These are phyloP conservation scores for Starmerella potacharoeniae DNA, from an alignment of 805 yeast genomes.

Conservation along the genomic window DNA sequence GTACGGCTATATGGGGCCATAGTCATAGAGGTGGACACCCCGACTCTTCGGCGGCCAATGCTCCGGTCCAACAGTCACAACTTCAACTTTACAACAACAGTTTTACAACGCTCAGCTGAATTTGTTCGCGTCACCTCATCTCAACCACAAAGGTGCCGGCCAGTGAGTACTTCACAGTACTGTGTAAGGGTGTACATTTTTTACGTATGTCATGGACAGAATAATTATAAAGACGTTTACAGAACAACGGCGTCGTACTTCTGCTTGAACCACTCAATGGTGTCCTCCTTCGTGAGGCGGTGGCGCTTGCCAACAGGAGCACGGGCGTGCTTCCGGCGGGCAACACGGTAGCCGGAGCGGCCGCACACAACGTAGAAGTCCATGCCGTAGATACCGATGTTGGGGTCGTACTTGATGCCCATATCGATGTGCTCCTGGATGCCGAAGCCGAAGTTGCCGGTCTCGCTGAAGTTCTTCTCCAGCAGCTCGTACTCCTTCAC, in stretches of 20 bases:
- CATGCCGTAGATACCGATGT: constrained; percentile 98
- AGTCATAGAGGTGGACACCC: no score
- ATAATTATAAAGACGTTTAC: constrained; percentile 17
- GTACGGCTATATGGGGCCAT: no score
- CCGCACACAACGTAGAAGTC: constrained; percentile 99
- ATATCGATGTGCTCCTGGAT: constrained; percentile 98
- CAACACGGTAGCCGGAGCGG: constrained; percentile 97
- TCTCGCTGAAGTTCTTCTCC: constrained; percentile 88
- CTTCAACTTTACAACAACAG: no score
- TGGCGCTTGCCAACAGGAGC: constrained; percentile 84
- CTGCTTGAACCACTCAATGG: constrained; percentile 98
- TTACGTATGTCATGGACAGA: constrained; percentile 8
- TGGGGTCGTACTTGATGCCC: constrained; percentile 99
- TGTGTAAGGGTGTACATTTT: neutral
- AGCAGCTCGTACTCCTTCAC: constrained; percentile 98
- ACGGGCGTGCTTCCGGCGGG: constrained; percentile 86
- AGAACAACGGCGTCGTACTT: constrained; percentile 96
- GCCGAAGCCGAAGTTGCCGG: constrained; percentile 99
- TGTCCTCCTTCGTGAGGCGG: constrained; percentile 83
- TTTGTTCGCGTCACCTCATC: no score
- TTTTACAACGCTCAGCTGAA: no score
- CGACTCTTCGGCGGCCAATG: no score
- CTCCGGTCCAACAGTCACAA: no score
- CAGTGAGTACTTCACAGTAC: neutral
- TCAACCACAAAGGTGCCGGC: no score